Percentiles rank a stretch among this genome's conserved stretches.
Conservation (phyloP, 768 basidiomycete species). For the Exsudoporus frostii region DNA sequence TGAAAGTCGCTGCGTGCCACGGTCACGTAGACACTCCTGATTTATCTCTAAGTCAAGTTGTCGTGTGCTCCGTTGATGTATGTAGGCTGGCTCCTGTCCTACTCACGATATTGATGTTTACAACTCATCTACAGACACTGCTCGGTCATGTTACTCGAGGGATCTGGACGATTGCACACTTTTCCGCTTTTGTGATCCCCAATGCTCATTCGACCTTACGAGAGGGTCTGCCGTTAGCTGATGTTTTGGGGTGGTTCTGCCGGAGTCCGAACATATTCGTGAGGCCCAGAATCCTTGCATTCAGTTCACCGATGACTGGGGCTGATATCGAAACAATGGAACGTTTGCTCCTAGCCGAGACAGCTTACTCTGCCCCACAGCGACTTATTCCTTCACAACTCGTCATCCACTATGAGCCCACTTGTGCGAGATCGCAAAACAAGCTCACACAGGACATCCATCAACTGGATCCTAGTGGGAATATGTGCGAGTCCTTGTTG, state of each 20-base stretch:
- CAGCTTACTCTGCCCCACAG: conserved; percentile 36
- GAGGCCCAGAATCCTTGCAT: conserved; percentile 45
- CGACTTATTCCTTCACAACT: conserved; percentile 45
- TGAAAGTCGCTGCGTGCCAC: conserved; percentile 17
- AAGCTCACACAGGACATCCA: conserved; percentile 47
- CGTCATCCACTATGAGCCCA: conserved; percentile 52
- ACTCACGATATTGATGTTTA: conserved; percentile 3
- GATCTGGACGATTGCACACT: conserved; percentile 40
- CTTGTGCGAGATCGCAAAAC: conserved; percentile 34
- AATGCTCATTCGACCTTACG: conserved; percentile 39
- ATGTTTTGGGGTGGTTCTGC: conserved; percentile 47
- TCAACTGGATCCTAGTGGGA: conserved; percentile 40
- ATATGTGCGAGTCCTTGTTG: conserved; percentile 42
- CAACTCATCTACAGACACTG: conserved; percentile 33
- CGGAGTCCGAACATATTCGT: conserved; percentile 31
- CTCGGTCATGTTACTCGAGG: conserved; percentile 38
- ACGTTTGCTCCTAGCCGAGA: conserved; percentile 37
- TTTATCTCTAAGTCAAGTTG: conserved; percentile 30
- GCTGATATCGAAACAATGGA: conserved; percentile 39
- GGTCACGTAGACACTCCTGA: conserved; percentile 13
- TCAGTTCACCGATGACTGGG: conserved; percentile 29
- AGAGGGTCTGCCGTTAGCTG: conserved; percentile 39
- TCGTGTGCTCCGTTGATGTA: conserved; percentile 42
- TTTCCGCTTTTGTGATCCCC: conserved; percentile 43
- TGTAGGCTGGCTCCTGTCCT: conserved; percentile 17